These are phyloP conservation scores for Eucalyptus tenuipes DNA, from an alignment of 345 rosid species.

Conservation along the genomic window DNA sequence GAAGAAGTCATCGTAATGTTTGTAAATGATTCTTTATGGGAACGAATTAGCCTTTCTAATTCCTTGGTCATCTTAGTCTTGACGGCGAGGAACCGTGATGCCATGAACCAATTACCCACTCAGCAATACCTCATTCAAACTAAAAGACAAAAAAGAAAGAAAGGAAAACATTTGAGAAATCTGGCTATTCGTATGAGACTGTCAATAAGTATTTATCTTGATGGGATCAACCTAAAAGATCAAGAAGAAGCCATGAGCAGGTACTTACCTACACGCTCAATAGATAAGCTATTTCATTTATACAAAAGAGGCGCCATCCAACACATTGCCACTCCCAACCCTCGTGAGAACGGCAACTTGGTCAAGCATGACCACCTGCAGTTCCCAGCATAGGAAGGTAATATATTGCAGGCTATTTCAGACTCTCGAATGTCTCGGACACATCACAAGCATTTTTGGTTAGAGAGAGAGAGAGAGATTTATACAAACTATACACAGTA, in stretches of 20 bases:
- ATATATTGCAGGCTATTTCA: not conserved
- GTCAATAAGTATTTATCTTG: not conserved
- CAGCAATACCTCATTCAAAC: not conserved
- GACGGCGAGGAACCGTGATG: not conserved
- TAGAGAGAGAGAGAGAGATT: not conserved
- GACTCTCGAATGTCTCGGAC: not conserved
- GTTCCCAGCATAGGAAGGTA: not conserved
- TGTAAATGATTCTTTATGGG: not conserved
- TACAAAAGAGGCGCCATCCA: not conserved
- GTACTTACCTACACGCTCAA: not conserved
- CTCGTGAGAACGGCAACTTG: not conserved
- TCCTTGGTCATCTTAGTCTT: not conserved
- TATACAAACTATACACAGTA: not conserved
- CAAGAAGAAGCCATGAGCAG: not conserved
- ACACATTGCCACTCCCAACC: not conserved
- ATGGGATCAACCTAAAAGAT: not conserved
- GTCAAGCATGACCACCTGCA: not conserved
- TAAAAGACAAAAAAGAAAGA: not conserved
- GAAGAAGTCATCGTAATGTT: not conserved
- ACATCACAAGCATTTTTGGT: not conserved
- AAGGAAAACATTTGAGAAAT: not conserved
- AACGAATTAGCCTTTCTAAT: not conserved
- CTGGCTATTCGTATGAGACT: not conserved
- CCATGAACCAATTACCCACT: not conserved
- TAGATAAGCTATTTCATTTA: not conserved